phyloP scores from a whole-genome alignment of 179 eudicot genomes.

The Kewa caespitosa region DNA sequence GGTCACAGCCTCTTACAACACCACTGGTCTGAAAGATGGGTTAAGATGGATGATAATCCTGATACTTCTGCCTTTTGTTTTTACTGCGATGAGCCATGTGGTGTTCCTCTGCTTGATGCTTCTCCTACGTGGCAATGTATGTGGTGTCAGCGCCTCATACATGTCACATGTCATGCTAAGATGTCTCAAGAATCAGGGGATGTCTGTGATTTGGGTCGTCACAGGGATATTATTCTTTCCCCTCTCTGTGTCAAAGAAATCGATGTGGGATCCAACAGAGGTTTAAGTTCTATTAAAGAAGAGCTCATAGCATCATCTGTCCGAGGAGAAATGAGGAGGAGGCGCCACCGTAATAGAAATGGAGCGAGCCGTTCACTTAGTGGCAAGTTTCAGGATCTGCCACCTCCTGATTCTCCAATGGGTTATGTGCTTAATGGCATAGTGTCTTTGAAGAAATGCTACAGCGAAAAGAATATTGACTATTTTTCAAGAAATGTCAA shows the following conservation, averaged over 20 bases:
- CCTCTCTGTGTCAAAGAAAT: conserved; percentile 74
- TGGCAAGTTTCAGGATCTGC: conserved; percentile 50
- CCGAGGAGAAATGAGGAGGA: conserved; percentile 56
- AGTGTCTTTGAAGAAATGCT: conserved; percentile 48
- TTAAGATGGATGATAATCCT: conserved; percentile 64
- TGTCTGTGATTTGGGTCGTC: conserved; percentile 78
- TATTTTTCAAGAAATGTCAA: conserved; percentile 34
- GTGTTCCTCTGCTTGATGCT: conserved; percentile 68
- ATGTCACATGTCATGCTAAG: conserved; percentile 74
- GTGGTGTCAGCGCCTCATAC: conserved; percentile 90
- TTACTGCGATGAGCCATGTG: conserved; percentile 88
- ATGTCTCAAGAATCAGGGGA: conserved; percentile 78
- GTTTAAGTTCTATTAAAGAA: conserved; percentile 47
- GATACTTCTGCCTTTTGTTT: conserved; percentile 76
- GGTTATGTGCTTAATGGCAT: conserved; percentile 51
- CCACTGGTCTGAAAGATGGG: conserved; percentile 92
- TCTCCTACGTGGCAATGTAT: conserved; percentile 86
- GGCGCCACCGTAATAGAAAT: conserved; percentile 58
- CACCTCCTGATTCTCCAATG: conserved; percentile 38
- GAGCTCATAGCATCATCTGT: conserved; percentile 44
- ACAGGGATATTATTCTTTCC: conserved; percentile 65
- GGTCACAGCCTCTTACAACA: conserved; percentile 67
- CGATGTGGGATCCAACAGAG: conserved; percentile 42
- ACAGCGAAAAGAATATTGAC: conserved; percentile 49
- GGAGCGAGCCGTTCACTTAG: conserved; percentile 42